Conservation (phyloP, 257 asterid genomes). For the Solanum chilense region DNA sequence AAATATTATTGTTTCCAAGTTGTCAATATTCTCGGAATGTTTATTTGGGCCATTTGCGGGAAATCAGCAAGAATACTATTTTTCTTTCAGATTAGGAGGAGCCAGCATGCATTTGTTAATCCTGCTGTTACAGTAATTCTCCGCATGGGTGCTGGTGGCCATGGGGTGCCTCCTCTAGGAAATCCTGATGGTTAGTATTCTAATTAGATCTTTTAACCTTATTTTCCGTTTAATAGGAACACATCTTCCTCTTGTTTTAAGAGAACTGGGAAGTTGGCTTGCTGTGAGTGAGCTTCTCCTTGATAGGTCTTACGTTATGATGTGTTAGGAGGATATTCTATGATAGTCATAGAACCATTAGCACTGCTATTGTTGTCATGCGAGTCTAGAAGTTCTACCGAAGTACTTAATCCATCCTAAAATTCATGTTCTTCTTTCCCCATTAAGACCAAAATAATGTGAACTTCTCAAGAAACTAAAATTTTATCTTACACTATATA, state of each 20-base stretch:
- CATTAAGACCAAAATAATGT: not conserved
- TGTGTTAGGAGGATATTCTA: not conserved
- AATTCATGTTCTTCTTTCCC: not conserved
- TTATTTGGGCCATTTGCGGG: not conserved
- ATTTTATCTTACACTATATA: not conserved
- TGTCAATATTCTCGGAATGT: conserved; percentile 3
- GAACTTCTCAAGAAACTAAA: not conserved
- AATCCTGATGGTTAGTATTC: conserved; percentile 71
- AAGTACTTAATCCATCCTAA: not conserved
- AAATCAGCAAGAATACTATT: conserved; percentile 3
- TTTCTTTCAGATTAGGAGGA: conserved; percentile 60
- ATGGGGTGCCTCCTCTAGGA: conserved; percentile 81
- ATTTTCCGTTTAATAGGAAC: not conserved
- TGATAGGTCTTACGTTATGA: not conserved
- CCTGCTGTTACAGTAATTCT: conserved; percentile 81
- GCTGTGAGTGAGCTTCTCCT: not conserved
- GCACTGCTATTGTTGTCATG: not conserved
- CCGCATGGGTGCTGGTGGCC: conserved; percentile 83
- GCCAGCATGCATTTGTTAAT: conserved; percentile 87
- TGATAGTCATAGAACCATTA: not conserved
- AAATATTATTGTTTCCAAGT: not conserved
- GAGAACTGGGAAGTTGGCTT: not conserved
- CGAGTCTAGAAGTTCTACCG: not conserved
- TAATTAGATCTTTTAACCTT: not conserved
- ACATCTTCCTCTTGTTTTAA: no score